phyloP scores from a whole-genome alignment of 208 protist genomes.

The Herpetomonas samuelpessoai region DNA sequence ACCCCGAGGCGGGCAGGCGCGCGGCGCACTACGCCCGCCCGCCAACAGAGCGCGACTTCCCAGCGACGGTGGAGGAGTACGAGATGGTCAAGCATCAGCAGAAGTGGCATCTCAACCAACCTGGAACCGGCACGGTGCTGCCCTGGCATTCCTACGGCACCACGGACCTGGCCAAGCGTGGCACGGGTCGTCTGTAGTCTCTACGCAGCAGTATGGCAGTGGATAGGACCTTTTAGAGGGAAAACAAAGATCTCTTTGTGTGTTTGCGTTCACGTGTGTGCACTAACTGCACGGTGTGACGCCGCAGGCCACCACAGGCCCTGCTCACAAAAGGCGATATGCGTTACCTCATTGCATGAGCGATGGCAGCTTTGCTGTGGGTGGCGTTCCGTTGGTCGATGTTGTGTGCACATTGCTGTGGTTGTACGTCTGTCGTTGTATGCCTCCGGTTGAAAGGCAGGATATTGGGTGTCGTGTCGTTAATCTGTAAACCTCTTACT shows the following conservation, averaged over 20 bases:
- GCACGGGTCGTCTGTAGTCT: constrained; percentile 28
- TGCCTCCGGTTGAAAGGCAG: no score
- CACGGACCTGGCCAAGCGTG: constrained; percentile 57
- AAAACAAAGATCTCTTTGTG: not conserved
- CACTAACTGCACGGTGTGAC: not conserved
- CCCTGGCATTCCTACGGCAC: constrained; percentile 85
- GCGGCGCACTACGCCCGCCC: constrained; percentile 79
- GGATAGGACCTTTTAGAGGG: no score
- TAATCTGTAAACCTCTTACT: no score
- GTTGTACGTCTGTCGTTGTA: no score
- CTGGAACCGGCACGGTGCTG: constrained; percentile 81
- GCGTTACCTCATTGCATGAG: no score
- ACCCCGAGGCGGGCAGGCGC: constrained; percentile 75
- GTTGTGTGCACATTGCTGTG: no score
- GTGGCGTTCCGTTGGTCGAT: not conserved
- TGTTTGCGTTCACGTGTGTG: not conserved
- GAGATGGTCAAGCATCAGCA: constrained; percentile 91
- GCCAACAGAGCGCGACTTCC: constrained; percentile 78
- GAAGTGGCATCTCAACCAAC: constrained; percentile 91
- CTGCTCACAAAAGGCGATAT: no score
- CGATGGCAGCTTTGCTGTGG: no score
- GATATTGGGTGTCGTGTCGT: no score
- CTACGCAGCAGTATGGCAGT: not conserved
- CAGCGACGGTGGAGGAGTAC: constrained; percentile 84
- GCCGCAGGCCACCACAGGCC: not conserved